A percentile compares a stretch with the other conserved stretches of the same genome.
phyloP scores from a whole-genome alignment of 345 rosid species.

The Aegle marmelos region DNA sequence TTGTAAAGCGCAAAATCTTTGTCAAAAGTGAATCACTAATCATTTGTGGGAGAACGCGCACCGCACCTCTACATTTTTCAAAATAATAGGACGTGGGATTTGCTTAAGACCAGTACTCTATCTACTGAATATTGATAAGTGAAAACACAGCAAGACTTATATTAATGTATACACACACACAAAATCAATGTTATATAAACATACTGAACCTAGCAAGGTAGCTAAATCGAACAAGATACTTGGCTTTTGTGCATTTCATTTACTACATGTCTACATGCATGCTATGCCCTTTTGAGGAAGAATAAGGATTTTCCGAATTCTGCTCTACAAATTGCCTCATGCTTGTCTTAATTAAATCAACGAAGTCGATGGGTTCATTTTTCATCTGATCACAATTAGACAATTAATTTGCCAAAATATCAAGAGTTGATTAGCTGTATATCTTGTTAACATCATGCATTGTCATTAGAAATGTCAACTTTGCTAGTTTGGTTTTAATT shows the following conservation, averaged over 20 bases:
- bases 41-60: background rate
- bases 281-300: conserved; percentile 6
- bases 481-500: background rate
- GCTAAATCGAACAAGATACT: no score
- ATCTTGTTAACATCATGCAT: background rate
- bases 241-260: background rate
- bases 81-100: background rate
- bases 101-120: background rate
- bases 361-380: background rate
- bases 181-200: no score
- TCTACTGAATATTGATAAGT: background rate
- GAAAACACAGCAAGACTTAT: background rate
- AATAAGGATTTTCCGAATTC: conserved; percentile 19
- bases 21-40: conserved; percentile 4
- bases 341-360: background rate
- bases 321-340: conserved; percentile 4
- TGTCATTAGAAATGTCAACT: background rate
- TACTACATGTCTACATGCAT: background rate
- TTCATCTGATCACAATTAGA: background rate
- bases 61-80: background rate
- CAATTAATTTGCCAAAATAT: conserved; percentile 11
- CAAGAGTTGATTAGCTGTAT: background rate
- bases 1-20: conserved; percentile 1
- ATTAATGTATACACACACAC: no score
- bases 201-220: no score